Base-by-base conservation (phyloP, 2,329 filamentous ascomycete genomes). In the Trichophyton mentagrophytes region DNA sequence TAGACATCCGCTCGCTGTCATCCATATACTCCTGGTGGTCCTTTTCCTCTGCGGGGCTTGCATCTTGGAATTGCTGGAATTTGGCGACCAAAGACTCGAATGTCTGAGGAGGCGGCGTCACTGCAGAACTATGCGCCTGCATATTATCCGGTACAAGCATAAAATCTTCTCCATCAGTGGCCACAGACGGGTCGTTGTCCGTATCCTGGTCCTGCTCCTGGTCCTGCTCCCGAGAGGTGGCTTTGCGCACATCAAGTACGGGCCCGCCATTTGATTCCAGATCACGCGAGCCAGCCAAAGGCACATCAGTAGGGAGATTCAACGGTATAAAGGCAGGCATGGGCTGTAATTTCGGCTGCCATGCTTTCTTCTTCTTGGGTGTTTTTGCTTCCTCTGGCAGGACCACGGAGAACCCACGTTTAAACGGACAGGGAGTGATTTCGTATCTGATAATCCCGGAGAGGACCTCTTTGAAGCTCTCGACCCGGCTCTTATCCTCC, bases 391-490 rank as follows among this genome's bases (percentile, higher is more conserved):
- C 79, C 66, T 88, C 84, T 0, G 89, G 89, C 17, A 93, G 75
- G 58, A 86, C 81, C 9, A 92, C 84, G 0, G 83, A 85, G 67
- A 95, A 95, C 2, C 82, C 81, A 62, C 90, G 81, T 67, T 85
- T 81, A 71, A 96, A 96, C 0, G 91, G 91, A 71, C 90, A 96
- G 51, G 85, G 82, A 0, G 91, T 96, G 69, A 88, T 88, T 72
- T 96, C 91, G 69, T 93, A 96, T 64, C 87, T 85, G 53, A 96
- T 77, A 13, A 95, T 83, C 64, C 85, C 84, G 59, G 80, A 81
- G 30, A 96, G 74, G 7, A 89, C 85, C 9, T 77, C 76, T 68
- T 88, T 88, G 65, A 96, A 77, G 40, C 85, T 79, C 60, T 82
- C 79, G 3, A 89, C 84, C 65, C 83, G 81, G 49, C 78, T 74